These are phyloP conservation scores for Jackrogersella multiformis DNA, from an alignment of 495 filamentous ascomycete genomes.

Conservation along the genomic window DNA sequence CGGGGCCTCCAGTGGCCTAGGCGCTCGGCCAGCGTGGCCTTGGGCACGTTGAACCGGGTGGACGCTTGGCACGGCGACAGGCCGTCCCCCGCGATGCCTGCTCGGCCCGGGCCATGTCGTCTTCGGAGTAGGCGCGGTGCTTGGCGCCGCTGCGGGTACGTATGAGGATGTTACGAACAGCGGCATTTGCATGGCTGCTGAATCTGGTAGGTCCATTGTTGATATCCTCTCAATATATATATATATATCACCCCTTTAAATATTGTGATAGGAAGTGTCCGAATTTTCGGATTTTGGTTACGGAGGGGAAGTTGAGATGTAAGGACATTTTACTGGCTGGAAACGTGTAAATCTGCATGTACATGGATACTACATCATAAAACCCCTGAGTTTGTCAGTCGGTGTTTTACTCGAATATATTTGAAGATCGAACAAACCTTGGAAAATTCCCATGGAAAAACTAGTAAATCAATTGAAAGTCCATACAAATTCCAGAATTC, in stretches of 20 bases:
- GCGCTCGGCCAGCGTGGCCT: slow-evolving; percentile 17
- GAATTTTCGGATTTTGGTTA: neutral
- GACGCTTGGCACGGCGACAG: slow-evolving; percentile 19
- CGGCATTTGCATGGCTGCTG: slow-evolving; percentile 10
- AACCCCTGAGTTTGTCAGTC: neutral
- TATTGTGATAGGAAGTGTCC: slow-evolving; percentile 19
- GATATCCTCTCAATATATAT: neutral
- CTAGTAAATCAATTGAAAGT: too few relatives aligned
- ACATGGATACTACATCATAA: neutral
- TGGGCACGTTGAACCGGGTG: slow-evolving; percentile 17
- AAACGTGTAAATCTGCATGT: slow-evolving; percentile 20
- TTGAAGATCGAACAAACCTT: neutral
- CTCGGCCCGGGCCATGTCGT: slow-evolving; percentile 22
- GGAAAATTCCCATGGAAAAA: too few relatives aligned
- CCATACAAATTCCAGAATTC: too few relatives aligned
- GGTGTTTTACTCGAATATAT: too few relatives aligned
- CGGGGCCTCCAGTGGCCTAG: slow-evolving; percentile 8
- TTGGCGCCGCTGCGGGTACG: slow-evolving; percentile 14
- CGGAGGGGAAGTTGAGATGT: neutral
- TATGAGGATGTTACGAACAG: neutral
- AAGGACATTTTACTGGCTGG: slow-evolving; percentile 5
- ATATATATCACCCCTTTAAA: neutral
- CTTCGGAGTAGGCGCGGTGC: slow-evolving; percentile 26
- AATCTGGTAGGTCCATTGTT: slow-evolving; percentile 17
- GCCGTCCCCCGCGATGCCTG: slow-evolving; percentile 19